Conservation (phyloP, 352 stramenopile species). For the Chrysophaeum taylorii region DNA sequence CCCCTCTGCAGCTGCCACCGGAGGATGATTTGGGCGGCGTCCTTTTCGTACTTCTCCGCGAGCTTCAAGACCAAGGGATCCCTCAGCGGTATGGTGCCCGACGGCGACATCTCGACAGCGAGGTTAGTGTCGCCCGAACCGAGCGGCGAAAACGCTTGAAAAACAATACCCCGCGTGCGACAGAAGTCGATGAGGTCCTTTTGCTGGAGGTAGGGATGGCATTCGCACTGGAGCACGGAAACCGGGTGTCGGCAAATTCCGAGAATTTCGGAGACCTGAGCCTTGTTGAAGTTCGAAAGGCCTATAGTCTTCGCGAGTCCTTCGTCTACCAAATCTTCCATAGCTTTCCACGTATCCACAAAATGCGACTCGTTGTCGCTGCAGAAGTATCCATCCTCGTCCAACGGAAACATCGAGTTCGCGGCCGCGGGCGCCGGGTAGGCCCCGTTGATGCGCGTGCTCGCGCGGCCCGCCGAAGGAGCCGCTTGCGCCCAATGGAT, state of each 20-base stretch:
- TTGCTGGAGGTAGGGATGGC: conserved; percentile 40
- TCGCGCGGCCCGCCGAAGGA: not conserved
- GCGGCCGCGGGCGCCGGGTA: conserved; percentile 11
- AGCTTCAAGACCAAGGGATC: conserved; percentile 22
- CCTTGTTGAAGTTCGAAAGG: conserved; percentile 37
- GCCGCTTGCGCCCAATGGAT: conserved; percentile 33
- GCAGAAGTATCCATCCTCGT: conserved; percentile 8
- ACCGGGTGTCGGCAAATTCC: conserved; percentile 26
- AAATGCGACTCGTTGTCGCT: conserved; percentile 14
- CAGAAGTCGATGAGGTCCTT: conserved; percentile 30
- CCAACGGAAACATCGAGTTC: conserved; percentile 16
- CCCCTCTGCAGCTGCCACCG: conserved; percentile 39
- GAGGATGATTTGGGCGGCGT: conserved; percentile 38
- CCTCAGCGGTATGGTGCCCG: not conserved
- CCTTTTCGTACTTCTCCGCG: conserved; percentile 26
- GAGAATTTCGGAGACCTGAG: conserved; percentile 37
- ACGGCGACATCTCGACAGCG: not conserved
- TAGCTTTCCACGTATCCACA: conserved; percentile 34
- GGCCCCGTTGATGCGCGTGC: not conserved
- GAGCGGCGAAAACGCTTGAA: conserved; percentile 37
- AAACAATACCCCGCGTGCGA: conserved; percentile 26
- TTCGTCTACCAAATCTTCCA: conserved; percentile 37
- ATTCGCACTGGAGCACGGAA: conserved; percentile 39
- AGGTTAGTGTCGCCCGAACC: conserved; percentile 19
- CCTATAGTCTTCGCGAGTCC: conserved; percentile 32